Evolutionary conservation across 768 basidiomycete genomes (phyloP).

Genomic region (Pleurotus cornucopiae): DNA sequence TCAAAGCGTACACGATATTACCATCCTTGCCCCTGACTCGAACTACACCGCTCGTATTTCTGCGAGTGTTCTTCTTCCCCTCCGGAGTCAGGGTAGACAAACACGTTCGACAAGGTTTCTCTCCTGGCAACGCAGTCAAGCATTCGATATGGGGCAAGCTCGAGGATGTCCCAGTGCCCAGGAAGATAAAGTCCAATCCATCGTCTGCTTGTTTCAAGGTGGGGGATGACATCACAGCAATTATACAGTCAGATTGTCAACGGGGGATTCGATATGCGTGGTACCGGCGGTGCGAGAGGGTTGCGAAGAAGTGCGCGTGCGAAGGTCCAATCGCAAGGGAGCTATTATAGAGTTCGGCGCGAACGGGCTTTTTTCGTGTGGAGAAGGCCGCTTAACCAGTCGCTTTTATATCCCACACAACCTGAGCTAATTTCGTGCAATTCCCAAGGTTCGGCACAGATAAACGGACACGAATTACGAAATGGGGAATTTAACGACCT

Average conservation of each 20-base stretch:
- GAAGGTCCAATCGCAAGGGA: no score
- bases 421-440: neutral
- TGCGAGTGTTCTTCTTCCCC: slow-evolving; percentile 78
- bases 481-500: slow-evolving; percentile 4
- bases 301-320: no score
- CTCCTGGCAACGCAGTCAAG: slow-evolving; percentile 61
- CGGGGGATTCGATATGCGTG: neutral
- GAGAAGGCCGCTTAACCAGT: neutral
- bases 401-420: neutral
- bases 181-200: slow-evolving; percentile 63
- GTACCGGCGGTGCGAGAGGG: no score
- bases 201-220: neutral
- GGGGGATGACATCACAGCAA: neutral
- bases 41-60: slow-evolving; percentile 77
- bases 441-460: slow-evolving; percentile 1
- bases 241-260: neutral
- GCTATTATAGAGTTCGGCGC: no score
- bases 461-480: slow-evolving; percentile 2
- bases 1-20: slow-evolving; percentile 43
- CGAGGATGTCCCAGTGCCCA: slow-evolving; percentile 80
- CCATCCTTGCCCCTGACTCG: slow-evolving; percentile 40
- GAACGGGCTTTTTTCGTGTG: no score
- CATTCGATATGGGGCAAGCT: slow-evolving; percentile 69
- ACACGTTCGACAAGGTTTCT: slow-evolving; percentile 55
- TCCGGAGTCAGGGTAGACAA: slow-evolving; percentile 61